A percentile compares a stretch with the other conserved stretches of the same genome.
Conservation (phyloP, 2,329 filamentous ascomycete genomes). For the Fusarium oligoseptatum region DNA sequence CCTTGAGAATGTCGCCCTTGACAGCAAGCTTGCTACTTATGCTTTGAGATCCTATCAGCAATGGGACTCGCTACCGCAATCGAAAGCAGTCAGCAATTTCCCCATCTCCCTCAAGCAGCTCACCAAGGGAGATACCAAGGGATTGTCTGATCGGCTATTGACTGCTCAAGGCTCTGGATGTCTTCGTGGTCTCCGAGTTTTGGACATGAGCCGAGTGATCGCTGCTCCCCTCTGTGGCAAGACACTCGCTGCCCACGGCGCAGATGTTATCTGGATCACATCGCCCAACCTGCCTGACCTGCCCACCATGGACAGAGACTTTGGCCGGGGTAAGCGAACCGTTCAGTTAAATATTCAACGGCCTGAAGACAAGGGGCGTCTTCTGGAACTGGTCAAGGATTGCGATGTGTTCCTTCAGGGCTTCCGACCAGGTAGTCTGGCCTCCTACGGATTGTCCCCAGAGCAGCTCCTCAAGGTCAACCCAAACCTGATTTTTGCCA, state of each 20-base stretch:
- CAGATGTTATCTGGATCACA: constrained; percentile 78
- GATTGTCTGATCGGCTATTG: not conserved
- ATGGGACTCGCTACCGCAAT: constrained; percentile 66
- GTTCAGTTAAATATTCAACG: constrained; percentile 71
- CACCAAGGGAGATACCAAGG: constrained; percentile 12
- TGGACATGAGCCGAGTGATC: constrained; percentile 80
- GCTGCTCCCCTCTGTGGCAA: constrained; percentile 77
- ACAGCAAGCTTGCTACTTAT: constrained; percentile 59
- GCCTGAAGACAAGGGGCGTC: constrained; percentile 60
- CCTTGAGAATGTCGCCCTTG: constrained; percentile 60
- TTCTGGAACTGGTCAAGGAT: constrained; percentile 68
- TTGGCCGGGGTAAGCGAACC: constrained; percentile 76
- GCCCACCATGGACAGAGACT: constrained; percentile 75
- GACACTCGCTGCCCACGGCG: constrained; percentile 77
- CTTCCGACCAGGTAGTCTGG: constrained; percentile 70
- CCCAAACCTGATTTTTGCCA: constrained; percentile 63
- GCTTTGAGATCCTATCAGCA: constrained; percentile 63
- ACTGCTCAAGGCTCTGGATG: constrained; percentile 36
- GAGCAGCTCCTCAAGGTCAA: constrained; percentile 55
- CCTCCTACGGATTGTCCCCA: constrained; percentile 54
- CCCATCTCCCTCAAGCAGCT: constrained; percentile 61
- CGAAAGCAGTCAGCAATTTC: constrained; percentile 56
- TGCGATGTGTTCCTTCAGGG: constrained; percentile 75
- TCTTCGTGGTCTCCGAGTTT: constrained; percentile 73
- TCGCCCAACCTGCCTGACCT: constrained; percentile 73